Evolutionary conservation across 2,329 filamentous ascomycete species (phyloP).

Genomic region (Venturia carpophila): DNA sequence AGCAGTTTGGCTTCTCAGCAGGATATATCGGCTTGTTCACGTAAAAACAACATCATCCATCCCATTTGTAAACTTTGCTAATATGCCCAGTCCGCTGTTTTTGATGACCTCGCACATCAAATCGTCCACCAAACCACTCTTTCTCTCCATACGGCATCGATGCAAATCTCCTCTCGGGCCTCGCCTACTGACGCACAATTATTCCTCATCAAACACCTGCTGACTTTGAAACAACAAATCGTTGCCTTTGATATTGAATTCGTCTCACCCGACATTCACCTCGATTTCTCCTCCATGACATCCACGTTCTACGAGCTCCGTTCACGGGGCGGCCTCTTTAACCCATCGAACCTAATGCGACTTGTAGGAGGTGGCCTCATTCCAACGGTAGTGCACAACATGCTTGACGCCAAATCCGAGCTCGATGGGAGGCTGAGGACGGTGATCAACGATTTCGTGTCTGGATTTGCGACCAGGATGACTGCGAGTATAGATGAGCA

Average conservation of each 20-base stretch:
- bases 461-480: conserved; percentile 49
- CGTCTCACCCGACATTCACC: conserved; percentile 55
- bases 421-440: conserved; percentile 54
- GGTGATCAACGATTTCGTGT: conserved; percentile 61
- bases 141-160: conserved; percentile 70
- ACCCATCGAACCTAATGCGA: conserved; percentile 53
- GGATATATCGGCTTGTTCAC: conserved; percentile 63
- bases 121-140: conserved; percentile 87
- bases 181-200: conserved; percentile 68
- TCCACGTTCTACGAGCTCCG: conserved; percentile 61
- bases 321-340: conserved; percentile 57
- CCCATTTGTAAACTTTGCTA: conserved; percentile 18
- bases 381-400: conserved; percentile 60
- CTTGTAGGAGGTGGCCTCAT: conserved; percentile 48
- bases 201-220: conserved; percentile 89
- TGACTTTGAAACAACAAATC: conserved; percentile 92
- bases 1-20: conserved; percentile 60
- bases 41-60: conserved; percentile 32
- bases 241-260: conserved; percentile 90
- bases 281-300: conserved; percentile 59
- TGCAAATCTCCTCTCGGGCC: conserved; percentile 58
- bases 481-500: conserved; percentile 38
- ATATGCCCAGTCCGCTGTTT: conserved; percentile 51
- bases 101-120: conserved; percentile 64
- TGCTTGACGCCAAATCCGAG: conserved; percentile 63